Base-by-base conservation (phyloP, 2,329 filamentous ascomycete species). In the Kalmusia sp. region DNA sequence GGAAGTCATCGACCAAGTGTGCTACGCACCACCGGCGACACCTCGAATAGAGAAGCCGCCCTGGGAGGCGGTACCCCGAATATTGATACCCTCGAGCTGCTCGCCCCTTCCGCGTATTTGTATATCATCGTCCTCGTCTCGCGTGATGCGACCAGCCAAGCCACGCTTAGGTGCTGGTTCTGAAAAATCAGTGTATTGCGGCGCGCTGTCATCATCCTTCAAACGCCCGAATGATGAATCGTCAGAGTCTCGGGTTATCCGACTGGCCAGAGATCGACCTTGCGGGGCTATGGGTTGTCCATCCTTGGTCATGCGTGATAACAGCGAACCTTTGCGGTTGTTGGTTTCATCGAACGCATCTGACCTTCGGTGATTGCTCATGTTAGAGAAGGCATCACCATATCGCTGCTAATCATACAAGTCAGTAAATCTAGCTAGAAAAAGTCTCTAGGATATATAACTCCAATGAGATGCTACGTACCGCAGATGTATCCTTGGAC, bases 351-450 rank as follows among this genome's bases (percentile, higher is more conserved):
- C 77, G 19, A 74, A 66, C 3, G 77, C 78, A 44, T 77, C 76
- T 30, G 74, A 74, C 19, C 79, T 73, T 25, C 74, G 75, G 58
- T 81, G 77, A 46, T 77, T 77, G 58, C 70, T 72, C 61, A 69
- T 70, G 44, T 75, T 66, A 2, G 76, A 77, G 55, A 75, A 76
- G 51, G 70, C 67, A 34, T 64, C 52, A 17, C 52, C 40, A 31
- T 52, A 43, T 58, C 68, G 27, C 63, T 72, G 15, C 43, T 46
- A 27, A 11, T 34, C n/a, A 46, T 21, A 11, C 28, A 9, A 25
- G 30, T 46, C 19, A 46, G 39, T 14, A 17, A 27, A 8, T 8
- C 6, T 30, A 3, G 4, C 14, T 19, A 7, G 12, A 21, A 6
- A 5, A 3, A 19, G 24, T n/a, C 14, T 14, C 6, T 35, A 25